Base-by-base conservation (phyloP, 2,329 filamentous ascomycete genomes). In the Coniosporium tulheliwenetii region DNA sequence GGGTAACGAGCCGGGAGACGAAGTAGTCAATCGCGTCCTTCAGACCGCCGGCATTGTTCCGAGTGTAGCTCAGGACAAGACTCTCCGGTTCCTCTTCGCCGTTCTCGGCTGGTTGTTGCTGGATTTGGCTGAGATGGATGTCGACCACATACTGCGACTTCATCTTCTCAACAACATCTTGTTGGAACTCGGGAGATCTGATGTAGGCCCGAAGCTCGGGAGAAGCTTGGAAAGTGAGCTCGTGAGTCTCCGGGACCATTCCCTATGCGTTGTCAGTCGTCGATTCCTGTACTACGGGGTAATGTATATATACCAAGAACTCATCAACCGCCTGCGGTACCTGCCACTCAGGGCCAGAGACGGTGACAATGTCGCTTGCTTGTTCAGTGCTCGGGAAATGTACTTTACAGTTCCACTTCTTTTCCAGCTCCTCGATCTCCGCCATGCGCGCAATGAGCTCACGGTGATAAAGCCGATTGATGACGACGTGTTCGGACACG, bases 371-470 rank as follows among this genome's bases (percentile, higher is more conserved):
- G 55, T 98, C 91, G 58, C 89, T 96, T 15, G 91, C 91, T 62
- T 93, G 83, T 60, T 98, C 91, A 8, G 91, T 96, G 64, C 87
- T 94, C 7, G 91, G 91, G 58, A 98, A 98, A 50, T 86, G 84
- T 55, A 98, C 93, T 69, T 96, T 96, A 78, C 91, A 98, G 61
- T 96, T 96, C 81, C 87, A 96, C 65, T 94, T 95, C 71, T 93
- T 93, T 67, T 98, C 91, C 39, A 98, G 71, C 51, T 91, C 85
- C 49, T 96, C 89, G 43, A 98, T 85, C 55, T 95, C 85, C 36
- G 75, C 69, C 48, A 96, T 79, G 44, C 87, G 85, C 44, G 84
- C 75, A 57, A 98, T 81, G 45, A 98, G 77, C 63, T 94, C 85
- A 48, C 91, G 84, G 56, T 98, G 91, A 59, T 95, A 95, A 43